Base-by-base conservation (phyloP, 257 asterid genomes). In the Euphrasia confusa region DNA sequence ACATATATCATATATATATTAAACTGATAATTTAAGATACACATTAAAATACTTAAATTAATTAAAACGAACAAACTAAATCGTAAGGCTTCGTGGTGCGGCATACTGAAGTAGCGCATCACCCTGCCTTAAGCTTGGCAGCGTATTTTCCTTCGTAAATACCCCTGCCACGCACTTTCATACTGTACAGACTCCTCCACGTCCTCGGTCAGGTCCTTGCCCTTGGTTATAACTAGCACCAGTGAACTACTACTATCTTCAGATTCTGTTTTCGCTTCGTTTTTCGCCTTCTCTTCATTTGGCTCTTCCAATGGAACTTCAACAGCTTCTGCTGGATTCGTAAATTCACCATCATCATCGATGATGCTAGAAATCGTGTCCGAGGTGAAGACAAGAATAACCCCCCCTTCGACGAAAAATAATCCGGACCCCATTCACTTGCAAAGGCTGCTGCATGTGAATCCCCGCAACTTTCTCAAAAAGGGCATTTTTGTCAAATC, bases 391-490 rank as follows among this genome's bases (percentile, higher is more conserved):
- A 78, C 10, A 75, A 39, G 53, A 72, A 13, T 12, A 11, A 70
- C 56, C 61, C 86, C n/a, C 3, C 78, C 87, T 7, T 53, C 58
- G 1, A 13, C 48, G 9, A 54, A 56, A 13, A 74, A 37, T 70
- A 72, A 61, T 59, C 58, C 82, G 0, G 59, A 33, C 61, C 67
- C 71, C 1, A 64, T 47, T 14, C 81, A 72, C 52, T 7, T 72
- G 64, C 80, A 61, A 13, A 54, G 78, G 30, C 59, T 24, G 52
- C 2, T 73, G 58, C 81, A 72, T 5, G 37, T 72, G 76, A 79
- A 68, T 68, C 76, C 74, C 4, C 70, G 44, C 0, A 85, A 83
- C 48, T 83, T 78, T 70, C 85, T 83, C 1, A 85, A 81, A 14
- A 77, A 78, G 61, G 54, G 24, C 5, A 48, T 48, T 14, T n/a